Percentiles rank a stretch among this genome's conserved stretches.
Conservation (phyloP, 345 rosid species). For the Arabidopsis arenosa region DNA sequence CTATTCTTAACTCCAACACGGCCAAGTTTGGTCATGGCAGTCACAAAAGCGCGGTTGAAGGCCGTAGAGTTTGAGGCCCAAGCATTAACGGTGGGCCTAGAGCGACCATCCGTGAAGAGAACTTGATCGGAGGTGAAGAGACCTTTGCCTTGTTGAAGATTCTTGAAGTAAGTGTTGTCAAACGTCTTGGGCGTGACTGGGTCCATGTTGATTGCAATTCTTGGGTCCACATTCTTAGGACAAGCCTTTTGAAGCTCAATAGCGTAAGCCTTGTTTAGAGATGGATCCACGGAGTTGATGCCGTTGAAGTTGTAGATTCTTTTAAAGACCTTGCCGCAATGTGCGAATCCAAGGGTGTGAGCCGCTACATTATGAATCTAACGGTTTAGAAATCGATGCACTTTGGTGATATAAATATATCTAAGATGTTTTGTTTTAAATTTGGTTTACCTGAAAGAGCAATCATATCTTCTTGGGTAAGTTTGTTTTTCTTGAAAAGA, state of each 20-base stretch:
- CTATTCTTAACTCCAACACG: slow-evolving; percentile 69
- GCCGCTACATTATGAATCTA: slow-evolving; percentile 51
- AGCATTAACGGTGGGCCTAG: slow-evolving; percentile 56
- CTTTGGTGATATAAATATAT: neutral
- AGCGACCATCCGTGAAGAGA: slow-evolving; percentile 59
- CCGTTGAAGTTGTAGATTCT: slow-evolving; percentile 66
- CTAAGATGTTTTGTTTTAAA: neutral
- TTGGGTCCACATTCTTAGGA: slow-evolving; percentile 68
- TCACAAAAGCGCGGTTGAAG: slow-evolving; percentile 59
- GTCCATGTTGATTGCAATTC: slow-evolving; percentile 77
- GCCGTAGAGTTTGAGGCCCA: slow-evolving; percentile 57
- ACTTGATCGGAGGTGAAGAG: slow-evolving; percentile 81
- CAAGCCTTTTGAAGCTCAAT: slow-evolving; percentile 63
- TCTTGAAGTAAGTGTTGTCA: slow-evolving; percentile 73
- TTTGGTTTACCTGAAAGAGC: slow-evolving; percentile 72
- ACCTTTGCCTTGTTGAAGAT: slow-evolving; percentile 71
- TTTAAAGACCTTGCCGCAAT: slow-evolving; percentile 58
- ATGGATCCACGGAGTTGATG: slow-evolving; percentile 57
- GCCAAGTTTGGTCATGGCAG: slow-evolving; percentile 71
- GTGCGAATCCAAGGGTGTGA: slow-evolving; percentile 81
- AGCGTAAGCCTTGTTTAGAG: slow-evolving; percentile 60
- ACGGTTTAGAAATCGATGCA: neutral
- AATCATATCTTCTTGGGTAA: slow-evolving; percentile 70
- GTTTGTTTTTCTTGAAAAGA: slow-evolving; percentile 60
- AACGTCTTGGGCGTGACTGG: slow-evolving; percentile 62